Evolutionary conservation across 129 eudicot species (phyloP), one percentile per base, ranked within the genome.

Genomic region (Solidago caesia): DNA sequence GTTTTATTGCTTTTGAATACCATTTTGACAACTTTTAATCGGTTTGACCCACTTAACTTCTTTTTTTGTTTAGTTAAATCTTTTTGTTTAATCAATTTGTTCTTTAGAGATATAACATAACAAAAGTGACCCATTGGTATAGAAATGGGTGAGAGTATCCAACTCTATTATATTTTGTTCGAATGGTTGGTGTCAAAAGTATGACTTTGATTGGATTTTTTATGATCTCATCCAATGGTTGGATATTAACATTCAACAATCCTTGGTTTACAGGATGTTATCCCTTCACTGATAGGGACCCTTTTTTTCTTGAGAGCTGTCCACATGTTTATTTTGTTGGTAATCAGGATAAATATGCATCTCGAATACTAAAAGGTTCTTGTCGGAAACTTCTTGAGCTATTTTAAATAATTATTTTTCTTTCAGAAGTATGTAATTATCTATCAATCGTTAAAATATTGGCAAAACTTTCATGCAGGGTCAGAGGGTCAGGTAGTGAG

Each of bases 291-390:
- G 99, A 95, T 71, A 89, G 86, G 77, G 99, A 91, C 71, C 99
- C 96, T 69, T 95, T 95, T 76, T 84, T 88, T 64, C 9, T 95
- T 63, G 96, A 95, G 89, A 87, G 80, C 49, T 95, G 96, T 72
- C 97, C 99, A 27, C 96, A 95, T 77, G 99, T 95, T 78, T 95
- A 91, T 80, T 94, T 94, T 75, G 85, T 84, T 78, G 99, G 97
- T 39, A 91, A 95, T 87, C 96, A 95, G 78, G 85, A 85, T 43
- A 85, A 71, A 68, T 95, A 80, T 13, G 96, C 89, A 33, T 82
- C 89, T 45, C 84, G 83, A 56, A 66, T 89, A 29, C 47, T 89
- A 49, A 81, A 82, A 68, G 99, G 97, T 91, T 69, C 72, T 53
- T 56, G 27, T 77, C n/a, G 43, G 42, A 51, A 55, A 66, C 63